Base-by-base conservation (phyloP, 345 rosid species). In the Arabidopsis suecica region DNA sequence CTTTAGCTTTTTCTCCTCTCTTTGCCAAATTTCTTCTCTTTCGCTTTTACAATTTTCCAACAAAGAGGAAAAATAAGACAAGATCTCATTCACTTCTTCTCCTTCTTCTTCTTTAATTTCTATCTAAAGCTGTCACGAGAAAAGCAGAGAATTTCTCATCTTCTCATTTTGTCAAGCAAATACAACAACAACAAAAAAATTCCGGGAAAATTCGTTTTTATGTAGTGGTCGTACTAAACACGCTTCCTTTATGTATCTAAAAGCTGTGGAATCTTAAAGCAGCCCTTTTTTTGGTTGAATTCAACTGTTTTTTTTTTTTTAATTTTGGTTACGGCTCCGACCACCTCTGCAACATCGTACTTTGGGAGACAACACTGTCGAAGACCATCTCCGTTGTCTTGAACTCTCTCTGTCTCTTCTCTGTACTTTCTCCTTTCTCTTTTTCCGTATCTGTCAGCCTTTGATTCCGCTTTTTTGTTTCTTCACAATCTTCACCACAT, bases 311-410 rank as follows among this genome's bases (percentile, higher is more conserved):
- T 14, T 22, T 32, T n/a, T 4, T n/a, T 32, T 0, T 44, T 22
- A 23, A 37, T 55, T 25, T 25, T 18, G 6, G 32, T 63, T 58
- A 1, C 38, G 14, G 76, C 58, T 77, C 80, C 76, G 75, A 77
- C 80, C 80, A 63, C 48, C 66, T 70, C 76, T 77, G 80, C 76
- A 70, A 62, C 80, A 63, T 77, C 80, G 76, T 77, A 77, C 76
- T 77, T 61, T 25, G 37, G 42, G 59, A 70, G 80, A 77, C 76
- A 77, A 54, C 34, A 22, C 60, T 69, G 65, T 47, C 53, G 4
- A 55, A 70, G 76, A 77, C 75, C 74, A 76, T 25, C 65, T 69
- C 51, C 20, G 22, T 69, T 69, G 75, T 76, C 80, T 76, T 60
- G 70, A 76, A 60, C 41, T n/a, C 48, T 61, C 37, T 68, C 73